These are phyloP conservation scores for Kurtzmaniella cleridarum DNA, from an alignment of 805 yeast species.

Conservation along the genomic window DNA sequence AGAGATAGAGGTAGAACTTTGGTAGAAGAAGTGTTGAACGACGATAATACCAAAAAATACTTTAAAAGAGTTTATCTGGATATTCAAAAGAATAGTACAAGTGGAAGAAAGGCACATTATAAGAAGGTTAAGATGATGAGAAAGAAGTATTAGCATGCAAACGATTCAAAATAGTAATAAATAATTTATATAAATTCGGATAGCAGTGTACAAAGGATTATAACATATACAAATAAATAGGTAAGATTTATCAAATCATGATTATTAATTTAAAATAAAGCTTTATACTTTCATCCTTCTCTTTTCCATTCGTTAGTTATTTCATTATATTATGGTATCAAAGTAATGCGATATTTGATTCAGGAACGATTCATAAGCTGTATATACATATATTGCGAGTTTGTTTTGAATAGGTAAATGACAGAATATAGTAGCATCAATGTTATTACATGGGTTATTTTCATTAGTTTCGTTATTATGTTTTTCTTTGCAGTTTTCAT, in stretches of 20 bases:
- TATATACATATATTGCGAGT: too few relatives aligned
- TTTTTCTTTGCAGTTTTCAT: too few relatives aligned
- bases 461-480: too few relatives aligned
- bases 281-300: not conserved
- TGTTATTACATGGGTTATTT: not conserved
- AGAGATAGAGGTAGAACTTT: constrained; percentile 73
- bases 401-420: too few relatives aligned
- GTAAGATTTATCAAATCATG: too few relatives aligned
- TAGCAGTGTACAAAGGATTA: too few relatives aligned
- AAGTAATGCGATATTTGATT: too few relatives aligned
- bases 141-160: constrained; percentile 33
- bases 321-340: too few relatives aligned
- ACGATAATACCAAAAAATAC: constrained; percentile 62
- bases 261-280: constrained; percentile 15
- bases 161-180: not conserved
- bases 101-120: constrained; percentile 66
- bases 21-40: constrained; percentile 78
- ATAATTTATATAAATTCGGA: not conserved
- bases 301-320: too few relatives aligned
- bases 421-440: too few relatives aligned
- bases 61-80: constrained; percentile 81
- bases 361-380: too few relatives aligned
- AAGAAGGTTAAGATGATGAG: constrained; percentile 61
- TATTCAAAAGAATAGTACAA: constrained; percentile 56
- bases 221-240: too few relatives aligned